A percentile compares a stretch with the other conserved stretches of the same genome.
Conservation (phyloP, 305 asterid species). For the Andrographis paniculata region DNA sequence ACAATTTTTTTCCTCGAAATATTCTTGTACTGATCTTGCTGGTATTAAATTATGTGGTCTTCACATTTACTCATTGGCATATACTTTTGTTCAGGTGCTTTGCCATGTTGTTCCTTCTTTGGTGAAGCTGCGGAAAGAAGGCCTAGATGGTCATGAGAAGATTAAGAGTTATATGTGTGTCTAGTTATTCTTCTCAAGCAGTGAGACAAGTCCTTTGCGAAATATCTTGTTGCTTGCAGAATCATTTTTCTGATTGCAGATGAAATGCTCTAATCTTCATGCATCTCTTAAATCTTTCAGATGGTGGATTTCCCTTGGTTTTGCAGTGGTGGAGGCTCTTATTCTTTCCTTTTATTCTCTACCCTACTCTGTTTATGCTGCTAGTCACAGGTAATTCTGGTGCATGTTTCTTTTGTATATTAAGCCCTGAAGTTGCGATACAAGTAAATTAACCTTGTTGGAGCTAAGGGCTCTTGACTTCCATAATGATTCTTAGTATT, state of each 20-base stretch:
- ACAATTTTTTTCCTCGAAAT: too few relatives aligned
- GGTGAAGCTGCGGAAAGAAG: constrained; percentile 97
- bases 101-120: constrained; percentile 83
- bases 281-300: constrained; percentile 41
- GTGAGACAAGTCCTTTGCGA: constrained; percentile 50
- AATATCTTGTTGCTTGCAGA: constrained; percentile 20
- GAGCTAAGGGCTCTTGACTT: too few relatives aligned
- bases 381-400: constrained; percentile 70
- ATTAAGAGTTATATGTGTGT: constrained; percentile 99
- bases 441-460: too few relatives aligned
- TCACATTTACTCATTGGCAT: constrained; percentile 12
- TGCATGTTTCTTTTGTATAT: constrained; percentile 7
- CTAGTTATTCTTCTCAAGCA: constrained; percentile 67
- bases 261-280: constrained; percentile 17
- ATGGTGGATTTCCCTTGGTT: constrained; percentile 98
- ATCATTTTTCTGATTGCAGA: constrained; percentile 4
- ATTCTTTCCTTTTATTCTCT: constrained; percentile 78
- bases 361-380: constrained; percentile 84
- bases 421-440: too few relatives aligned
- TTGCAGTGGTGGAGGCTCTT: constrained; percentile 79
- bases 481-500: too few relatives aligned
- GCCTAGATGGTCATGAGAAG: constrained; percentile 98
- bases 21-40: constrained; percentile 2
- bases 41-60: constrained; percentile 11
- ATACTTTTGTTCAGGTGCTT: constrained; percentile 52